Evolutionary conservation across 2,329 filamentous ascomycete genomes (phyloP).

Genomic region (Penicillium sclerotigenum): DNA sequence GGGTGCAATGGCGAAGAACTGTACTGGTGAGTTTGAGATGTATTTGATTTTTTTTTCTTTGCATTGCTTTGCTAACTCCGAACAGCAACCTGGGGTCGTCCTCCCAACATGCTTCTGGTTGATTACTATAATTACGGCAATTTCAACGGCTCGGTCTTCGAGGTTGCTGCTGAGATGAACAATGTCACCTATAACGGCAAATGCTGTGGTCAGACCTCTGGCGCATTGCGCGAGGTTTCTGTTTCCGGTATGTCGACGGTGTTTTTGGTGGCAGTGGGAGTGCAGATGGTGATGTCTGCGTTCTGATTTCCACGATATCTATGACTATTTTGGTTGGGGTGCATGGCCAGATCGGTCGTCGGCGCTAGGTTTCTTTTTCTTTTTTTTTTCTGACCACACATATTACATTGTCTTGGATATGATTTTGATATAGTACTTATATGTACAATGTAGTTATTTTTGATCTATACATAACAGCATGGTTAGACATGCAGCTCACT

Average conservation of each 20-base stretch:
- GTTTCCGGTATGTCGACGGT: conserved; percentile 19
- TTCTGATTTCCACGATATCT: conserved; percentile 23
- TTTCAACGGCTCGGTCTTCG: conserved; percentile 71
- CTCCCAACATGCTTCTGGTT: conserved; percentile 76
- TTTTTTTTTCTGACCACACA: background rate
- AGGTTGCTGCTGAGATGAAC: conserved; percentile 67
- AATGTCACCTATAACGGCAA: conserved; percentile 63
- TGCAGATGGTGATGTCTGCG: conserved; percentile 23
- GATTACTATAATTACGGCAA: conserved; percentile 78
- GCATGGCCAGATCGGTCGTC: conserved; percentile 8
- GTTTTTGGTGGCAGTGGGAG: conserved; percentile 22
- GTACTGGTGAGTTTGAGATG: conserved; percentile 45
- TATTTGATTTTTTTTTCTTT: background rate
- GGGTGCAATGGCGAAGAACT: conserved; percentile 62
- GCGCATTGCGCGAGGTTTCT: conserved; percentile 22
- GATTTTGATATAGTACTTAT: background rate
- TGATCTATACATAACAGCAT: background rate
- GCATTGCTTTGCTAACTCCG: conserved; percentile 11
- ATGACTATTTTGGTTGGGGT: conserved; percentile 11
- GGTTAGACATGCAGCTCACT: background rate
- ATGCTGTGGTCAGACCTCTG: conserved; percentile 39
- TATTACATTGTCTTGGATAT: background rate
- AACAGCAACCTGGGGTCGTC: conserved; percentile 57
- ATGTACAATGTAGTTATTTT: background rate
- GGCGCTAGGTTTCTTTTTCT: conserved; percentile 1